A percentile compares a stretch with the other conserved stretches of the same genome.
These are phyloP conservation scores for Antitrichia curtipendula DNA, from an alignment of 225 moss, liverwort and hornwort genomes.

Conservation along the genomic window DNA sequence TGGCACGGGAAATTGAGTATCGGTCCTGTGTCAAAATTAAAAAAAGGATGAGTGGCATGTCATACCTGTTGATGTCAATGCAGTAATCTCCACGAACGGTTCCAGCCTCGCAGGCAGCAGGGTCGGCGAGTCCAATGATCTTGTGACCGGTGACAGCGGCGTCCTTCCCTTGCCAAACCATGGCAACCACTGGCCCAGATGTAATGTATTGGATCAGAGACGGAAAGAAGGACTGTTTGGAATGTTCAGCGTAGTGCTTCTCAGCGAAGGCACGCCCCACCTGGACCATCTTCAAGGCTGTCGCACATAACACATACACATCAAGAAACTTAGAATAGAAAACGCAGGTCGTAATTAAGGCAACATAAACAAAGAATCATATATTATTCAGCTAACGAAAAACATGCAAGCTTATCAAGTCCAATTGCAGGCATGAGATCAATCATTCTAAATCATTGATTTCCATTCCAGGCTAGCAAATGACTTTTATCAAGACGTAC, in stretches of 20 bases:
- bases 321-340: neutral
- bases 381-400: neutral
- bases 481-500: no score
- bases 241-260: conserved; percentile 78
- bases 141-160: conserved; percentile 66
- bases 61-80: conserved; percentile 54
- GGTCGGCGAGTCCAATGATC: conserved; percentile 69
- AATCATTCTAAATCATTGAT: neutral
- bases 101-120: conserved; percentile 62
- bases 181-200: conserved; percentile 81
- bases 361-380: neutral
- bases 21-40: neutral
- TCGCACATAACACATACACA: neutral
- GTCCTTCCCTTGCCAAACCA: conserved; percentile 90
- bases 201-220: conserved; percentile 65
- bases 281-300: conserved; percentile 43
- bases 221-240: conserved; percentile 49
- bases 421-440: neutral
- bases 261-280: conserved; percentile 48
- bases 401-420: neutral
- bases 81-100: conserved; percentile 75
- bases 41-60: no score
- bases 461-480: neutral
- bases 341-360: neutral
- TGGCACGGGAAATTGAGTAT: neutral